phyloP scores from a whole-genome alignment of 2,329 filamentous ascomycete genomes.

The Sordariomycetes sp. region DNA sequence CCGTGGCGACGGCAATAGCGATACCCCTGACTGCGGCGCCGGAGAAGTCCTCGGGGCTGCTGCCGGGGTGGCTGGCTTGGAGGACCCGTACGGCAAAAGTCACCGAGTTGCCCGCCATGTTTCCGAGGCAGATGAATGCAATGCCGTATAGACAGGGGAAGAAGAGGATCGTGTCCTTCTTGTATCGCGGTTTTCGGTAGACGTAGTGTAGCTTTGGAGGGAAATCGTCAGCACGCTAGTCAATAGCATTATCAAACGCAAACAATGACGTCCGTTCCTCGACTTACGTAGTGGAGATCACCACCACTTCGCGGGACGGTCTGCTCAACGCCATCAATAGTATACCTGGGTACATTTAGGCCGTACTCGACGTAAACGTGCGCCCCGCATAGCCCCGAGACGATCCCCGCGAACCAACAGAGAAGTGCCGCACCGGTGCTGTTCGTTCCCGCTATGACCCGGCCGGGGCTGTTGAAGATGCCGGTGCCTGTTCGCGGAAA shows the following conservation, averaged over 20 bases:
- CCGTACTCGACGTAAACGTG: conserved; percentile 30
- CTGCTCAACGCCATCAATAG: conserved; percentile 21
- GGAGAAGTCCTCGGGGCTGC: conserved; percentile 2
- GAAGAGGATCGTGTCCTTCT: neutral
- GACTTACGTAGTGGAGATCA: conserved; percentile 27
- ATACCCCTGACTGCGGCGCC: conserved; percentile 26
- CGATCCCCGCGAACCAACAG: conserved; percentile 22
- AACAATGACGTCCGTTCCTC: neutral
- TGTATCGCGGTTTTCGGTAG: neutral
- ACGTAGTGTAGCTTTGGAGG: neutral
- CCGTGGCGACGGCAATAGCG: conserved; percentile 26
- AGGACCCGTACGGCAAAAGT: conserved; percentile 27
- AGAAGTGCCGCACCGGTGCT: conserved; percentile 21
- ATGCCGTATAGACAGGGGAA: conserved; percentile 27
- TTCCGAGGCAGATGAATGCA: conserved; percentile 30
- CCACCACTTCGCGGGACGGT: conserved; percentile 29
- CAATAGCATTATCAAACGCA: too few species aligned
- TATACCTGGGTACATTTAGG: conserved; percentile 27
- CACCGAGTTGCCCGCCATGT: conserved; percentile 33
- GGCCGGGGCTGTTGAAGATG: conserved; percentile 19
- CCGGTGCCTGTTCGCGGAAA: conserved; percentile 19
- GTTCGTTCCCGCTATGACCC: conserved; percentile 19
- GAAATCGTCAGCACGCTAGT: too few species aligned
- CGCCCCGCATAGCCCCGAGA: conserved; percentile 20
- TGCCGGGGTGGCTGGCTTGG: conserved; percentile 10